Evolutionary conservation across 164 flowering plant genomes (phyloP).

Genomic region (Macadamia integrifolia): DNA sequence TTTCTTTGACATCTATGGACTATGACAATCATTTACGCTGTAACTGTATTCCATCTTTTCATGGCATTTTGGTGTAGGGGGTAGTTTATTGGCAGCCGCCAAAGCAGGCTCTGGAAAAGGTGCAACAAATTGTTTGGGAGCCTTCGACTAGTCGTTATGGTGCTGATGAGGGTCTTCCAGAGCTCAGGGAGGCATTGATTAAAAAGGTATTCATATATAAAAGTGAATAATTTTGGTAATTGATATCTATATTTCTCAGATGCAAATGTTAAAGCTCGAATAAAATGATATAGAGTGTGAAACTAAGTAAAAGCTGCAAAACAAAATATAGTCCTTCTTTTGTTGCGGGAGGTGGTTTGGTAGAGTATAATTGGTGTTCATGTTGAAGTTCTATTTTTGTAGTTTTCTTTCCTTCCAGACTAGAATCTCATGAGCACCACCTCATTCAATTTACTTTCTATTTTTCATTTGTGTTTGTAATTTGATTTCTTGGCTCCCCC

Average conservation of each 20-base stretch:
- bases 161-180: conserved; percentile 72
- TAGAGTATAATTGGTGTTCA: too few relatives aligned
- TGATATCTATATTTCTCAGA: not conserved
- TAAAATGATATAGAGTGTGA: not conserved
- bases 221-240: too few relatives aligned
- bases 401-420: too few relatives aligned
- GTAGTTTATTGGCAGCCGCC: conserved; percentile 82
- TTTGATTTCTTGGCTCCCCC: too few relatives aligned
- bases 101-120: conserved; percentile 55
- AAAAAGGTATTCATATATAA: conserved; percentile 39
- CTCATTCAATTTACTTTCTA: too few relatives aligned
- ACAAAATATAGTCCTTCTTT: too few relatives aligned
- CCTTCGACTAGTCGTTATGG: conserved; percentile 68
- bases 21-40: not conserved
- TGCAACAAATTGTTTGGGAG: conserved; percentile 51
- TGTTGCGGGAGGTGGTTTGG: too few relatives aligned
- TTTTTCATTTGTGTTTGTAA: too few relatives aligned
- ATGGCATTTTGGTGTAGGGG: not conserved
- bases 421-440: too few relatives aligned
- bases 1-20: not conserved
- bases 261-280: not conserved
- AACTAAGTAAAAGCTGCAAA: not conserved
- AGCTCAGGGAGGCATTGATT: conserved; percentile 54
- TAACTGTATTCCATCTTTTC: not conserved
- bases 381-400: too few relatives aligned